phyloP scores from a whole-genome alignment of 352 stramenopile species.

The Pythium coloratum region DNA sequence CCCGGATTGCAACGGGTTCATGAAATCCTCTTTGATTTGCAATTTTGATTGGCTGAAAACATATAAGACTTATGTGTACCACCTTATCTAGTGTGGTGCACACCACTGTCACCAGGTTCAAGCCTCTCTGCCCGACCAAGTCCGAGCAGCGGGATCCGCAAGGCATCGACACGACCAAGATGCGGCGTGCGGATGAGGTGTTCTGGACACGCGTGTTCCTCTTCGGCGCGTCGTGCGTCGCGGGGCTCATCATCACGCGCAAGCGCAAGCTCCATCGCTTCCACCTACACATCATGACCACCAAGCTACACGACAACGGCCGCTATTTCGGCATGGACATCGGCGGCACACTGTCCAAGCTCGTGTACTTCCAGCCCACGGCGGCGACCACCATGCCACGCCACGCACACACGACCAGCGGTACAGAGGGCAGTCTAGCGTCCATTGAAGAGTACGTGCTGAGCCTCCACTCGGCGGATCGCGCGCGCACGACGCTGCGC shows the following conservation, averaged over 20 bases:
- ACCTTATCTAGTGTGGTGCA: neutral
- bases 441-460: slow-evolving; percentile 61
- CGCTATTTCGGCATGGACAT: slow-evolving; percentile 92
- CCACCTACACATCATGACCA: slow-evolving; percentile 66
- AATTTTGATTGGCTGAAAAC: neutral
- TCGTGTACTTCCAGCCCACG: slow-evolving; percentile 92
- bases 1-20: too few species aligned
- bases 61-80: neutral
- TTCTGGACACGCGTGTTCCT: slow-evolving; percentile 77
- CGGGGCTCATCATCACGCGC: slow-evolving; percentile 62
- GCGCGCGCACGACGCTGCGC: slow-evolving; percentile 39
- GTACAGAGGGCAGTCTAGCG: slow-evolving; percentile 44
- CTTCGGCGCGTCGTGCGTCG: slow-evolving; percentile 66
- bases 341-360: slow-evolving; percentile 91
- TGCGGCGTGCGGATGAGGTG: slow-evolving; percentile 34
- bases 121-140: neutral
- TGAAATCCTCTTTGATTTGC: too few species aligned
- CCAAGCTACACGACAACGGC: slow-evolving; percentile 68
- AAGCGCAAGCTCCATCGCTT: slow-evolving; percentile 72
- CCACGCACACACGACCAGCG: slow-evolving; percentile 24
- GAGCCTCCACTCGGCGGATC: slow-evolving; percentile 40
- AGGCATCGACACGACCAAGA: neutral
- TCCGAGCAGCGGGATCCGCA: neutral
- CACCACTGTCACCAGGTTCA: neutral
- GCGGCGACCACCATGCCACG: slow-evolving; percentile 28